phyloP scores from a whole-genome alignment of 1,284 basidiomycete genomes.

The Rhodotorula sp. region DNA sequence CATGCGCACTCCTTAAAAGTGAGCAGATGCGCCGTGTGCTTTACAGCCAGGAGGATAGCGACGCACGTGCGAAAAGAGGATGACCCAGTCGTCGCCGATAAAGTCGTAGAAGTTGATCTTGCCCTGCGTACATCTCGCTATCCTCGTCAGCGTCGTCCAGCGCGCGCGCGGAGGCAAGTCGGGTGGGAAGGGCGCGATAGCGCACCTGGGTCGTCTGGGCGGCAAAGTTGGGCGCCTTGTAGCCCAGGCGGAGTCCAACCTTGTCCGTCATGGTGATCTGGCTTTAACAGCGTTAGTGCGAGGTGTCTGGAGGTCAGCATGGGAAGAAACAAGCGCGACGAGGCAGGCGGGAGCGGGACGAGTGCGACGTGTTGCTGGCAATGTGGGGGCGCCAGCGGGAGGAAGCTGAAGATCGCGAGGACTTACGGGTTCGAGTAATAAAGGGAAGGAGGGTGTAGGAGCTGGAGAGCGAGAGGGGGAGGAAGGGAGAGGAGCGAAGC shows the following conservation, averaged over 20 bases:
- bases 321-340: too few relatives aligned
- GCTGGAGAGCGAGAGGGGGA: background rate
- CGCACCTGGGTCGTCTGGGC: conserved; percentile 42
- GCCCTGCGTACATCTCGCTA: too few relatives aligned
- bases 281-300: background rate
- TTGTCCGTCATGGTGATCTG: conserved; percentile 5
- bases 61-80: conserved; percentile 82
- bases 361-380: background rate
- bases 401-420: too few relatives aligned
- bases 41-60: too few relatives aligned
- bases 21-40: too few relatives aligned
- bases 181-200: too few relatives aligned
- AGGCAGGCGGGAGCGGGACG: background rate
- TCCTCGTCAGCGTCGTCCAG: too few relatives aligned
- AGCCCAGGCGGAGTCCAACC: conserved; percentile 50
- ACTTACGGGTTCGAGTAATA: background rate
- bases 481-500: background rate
- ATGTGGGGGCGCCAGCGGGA: background rate
- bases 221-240: conserved; percentile 66
- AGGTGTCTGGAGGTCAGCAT: background rate
- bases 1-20: background rate
- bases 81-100: conserved; percentile 83
- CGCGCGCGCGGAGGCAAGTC: too few relatives aligned
- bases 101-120: conserved; percentile 87
- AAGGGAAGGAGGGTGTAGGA: background rate